These are phyloP conservation scores for Wallacemonas rigidus DNA, from an alignment of 208 protist genomes.

Conservation along the genomic window DNA sequence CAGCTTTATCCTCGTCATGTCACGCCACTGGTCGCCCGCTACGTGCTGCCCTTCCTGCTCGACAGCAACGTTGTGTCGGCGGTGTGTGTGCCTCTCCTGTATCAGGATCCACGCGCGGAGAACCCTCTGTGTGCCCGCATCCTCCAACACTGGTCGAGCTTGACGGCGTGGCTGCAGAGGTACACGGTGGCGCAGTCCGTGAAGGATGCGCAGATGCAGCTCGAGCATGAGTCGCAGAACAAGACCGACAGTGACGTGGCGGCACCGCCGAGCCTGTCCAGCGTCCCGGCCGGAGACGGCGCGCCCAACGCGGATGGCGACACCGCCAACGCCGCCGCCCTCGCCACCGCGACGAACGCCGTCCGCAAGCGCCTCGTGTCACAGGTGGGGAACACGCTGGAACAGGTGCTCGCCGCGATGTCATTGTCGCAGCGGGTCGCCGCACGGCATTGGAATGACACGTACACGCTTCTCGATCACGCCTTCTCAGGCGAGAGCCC, in stretches of 20 bases:
- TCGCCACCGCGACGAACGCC: neutral
- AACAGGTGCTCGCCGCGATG: constrained; percentile 43
- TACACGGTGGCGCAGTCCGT: constrained; percentile 31
- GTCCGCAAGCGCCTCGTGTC: constrained; percentile 50
- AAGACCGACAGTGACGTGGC: neutral
- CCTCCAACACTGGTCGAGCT: constrained; percentile 48
- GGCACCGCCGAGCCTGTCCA: too few relatives aligned
- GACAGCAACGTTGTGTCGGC: constrained; percentile 40
- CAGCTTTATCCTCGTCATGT: constrained; percentile 30
- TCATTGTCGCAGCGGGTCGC: constrained; percentile 47
- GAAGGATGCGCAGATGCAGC: constrained; percentile 3
- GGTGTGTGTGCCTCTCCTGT: constrained; percentile 36
- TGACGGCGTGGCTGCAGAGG: constrained; percentile 50
- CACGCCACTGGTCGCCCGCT: constrained; percentile 48
- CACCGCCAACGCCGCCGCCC: constrained; percentile 2
- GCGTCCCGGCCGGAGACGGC: neutral
- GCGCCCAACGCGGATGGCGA: neutral
- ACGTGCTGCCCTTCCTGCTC: constrained; percentile 63
- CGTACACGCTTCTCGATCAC: constrained; percentile 17
- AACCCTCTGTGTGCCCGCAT: constrained; percentile 51
- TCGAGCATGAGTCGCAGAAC: constrained; percentile 2
- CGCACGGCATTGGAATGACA: constrained; percentile 20
- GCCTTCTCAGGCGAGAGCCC: neutral
- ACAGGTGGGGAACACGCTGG: constrained; percentile 67
- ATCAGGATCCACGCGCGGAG: constrained; percentile 22